phyloP scores from a whole-genome alignment of 345 rosid species.

The Physaria fendleri region DNA sequence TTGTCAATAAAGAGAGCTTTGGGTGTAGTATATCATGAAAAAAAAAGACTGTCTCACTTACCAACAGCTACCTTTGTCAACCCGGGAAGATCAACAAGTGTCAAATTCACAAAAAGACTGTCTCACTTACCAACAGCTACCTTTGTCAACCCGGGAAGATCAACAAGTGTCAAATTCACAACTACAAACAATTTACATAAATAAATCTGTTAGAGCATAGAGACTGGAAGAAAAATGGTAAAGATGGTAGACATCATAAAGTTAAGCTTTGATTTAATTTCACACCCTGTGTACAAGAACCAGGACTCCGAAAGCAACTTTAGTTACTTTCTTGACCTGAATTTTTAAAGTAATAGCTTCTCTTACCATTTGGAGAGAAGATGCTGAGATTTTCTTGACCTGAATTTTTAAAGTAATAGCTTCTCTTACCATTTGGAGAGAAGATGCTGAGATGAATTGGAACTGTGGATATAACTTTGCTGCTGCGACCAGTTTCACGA shows the following conservation, averaged over 20 bases:
- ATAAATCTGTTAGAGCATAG: not conserved
- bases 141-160: constrained; percentile 97
- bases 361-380: constrained; percentile 86
- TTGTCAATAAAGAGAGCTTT: constrained; percentile 3
- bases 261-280: not conserved
- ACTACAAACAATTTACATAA: constrained; percentile 39
- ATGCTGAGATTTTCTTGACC: constrained; percentile 95
- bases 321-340: not conserved
- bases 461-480: constrained; percentile 75
- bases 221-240: not conserved
- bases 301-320: not conserved
- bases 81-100: constrained; percentile 93
- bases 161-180: constrained; percentile 90
- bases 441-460: constrained; percentile 93
- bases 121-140: constrained; percentile 74
- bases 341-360: not conserved
- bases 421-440: constrained; percentile 82
- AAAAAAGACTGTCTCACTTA: constrained; percentile 20
- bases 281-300: not conserved
- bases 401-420: too few species aligned
- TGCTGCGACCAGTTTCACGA: constrained; percentile 79
- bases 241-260: not conserved
- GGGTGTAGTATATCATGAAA: not conserved
- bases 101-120: constrained; percentile 64
- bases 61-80: constrained; percentile 98